A percentile compares a stretch with the other conserved stretches of the same genome.
These are phyloP conservation scores for Penicillium sp. DNA, from an alignment of 2,329 filamentous ascomycete species.

Conservation along the genomic window DNA sequence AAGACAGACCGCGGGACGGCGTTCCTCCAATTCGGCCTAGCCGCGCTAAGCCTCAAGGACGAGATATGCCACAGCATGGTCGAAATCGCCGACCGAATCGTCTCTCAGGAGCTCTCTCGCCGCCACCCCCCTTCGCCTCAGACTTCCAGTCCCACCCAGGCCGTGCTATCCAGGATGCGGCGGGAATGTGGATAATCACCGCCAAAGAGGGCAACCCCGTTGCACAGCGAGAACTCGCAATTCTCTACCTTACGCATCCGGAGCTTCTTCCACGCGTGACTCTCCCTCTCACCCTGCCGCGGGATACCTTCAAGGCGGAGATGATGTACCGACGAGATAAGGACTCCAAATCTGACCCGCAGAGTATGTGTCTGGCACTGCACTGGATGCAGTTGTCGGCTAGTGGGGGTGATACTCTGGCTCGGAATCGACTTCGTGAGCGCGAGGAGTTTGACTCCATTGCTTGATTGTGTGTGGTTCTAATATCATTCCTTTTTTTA, in stretches of 20 bases:
- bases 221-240: slow-evolving; percentile 86
- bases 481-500: slow-evolving; percentile 8
- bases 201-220: slow-evolving; percentile 87
- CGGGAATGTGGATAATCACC: slow-evolving; percentile 85
- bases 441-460: slow-evolving; percentile 60
- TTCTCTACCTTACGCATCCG: slow-evolving; percentile 89
- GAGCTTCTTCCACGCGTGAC: slow-evolving; percentile 77
- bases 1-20: slow-evolving; percentile 64
- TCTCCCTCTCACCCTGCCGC: slow-evolving; percentile 75
- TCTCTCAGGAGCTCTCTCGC: slow-evolving; percentile 52
- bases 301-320: slow-evolving; percentile 85
- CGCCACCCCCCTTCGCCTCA: slow-evolving; percentile 33
- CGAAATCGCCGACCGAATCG: slow-evolving; percentile 67
- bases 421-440: slow-evolving; percentile 76
- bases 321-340: slow-evolving; percentile 66
- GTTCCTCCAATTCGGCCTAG: slow-evolving; percentile 85
- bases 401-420: slow-evolving; percentile 78
- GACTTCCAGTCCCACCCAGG: slow-evolving; percentile 31
- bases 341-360: slow-evolving; percentile 71
- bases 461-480: slow-evolving; percentile 37
- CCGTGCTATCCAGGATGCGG: slow-evolving; percentile 64
- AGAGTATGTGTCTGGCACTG: slow-evolving; percentile 87
- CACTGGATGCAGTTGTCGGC: slow-evolving; percentile 96
- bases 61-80: slow-evolving; percentile 82
- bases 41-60: slow-evolving; percentile 81